Base-by-base conservation (phyloP, 2,329 filamentous ascomycete genomes). In the Fusarium chaquense region DNA sequence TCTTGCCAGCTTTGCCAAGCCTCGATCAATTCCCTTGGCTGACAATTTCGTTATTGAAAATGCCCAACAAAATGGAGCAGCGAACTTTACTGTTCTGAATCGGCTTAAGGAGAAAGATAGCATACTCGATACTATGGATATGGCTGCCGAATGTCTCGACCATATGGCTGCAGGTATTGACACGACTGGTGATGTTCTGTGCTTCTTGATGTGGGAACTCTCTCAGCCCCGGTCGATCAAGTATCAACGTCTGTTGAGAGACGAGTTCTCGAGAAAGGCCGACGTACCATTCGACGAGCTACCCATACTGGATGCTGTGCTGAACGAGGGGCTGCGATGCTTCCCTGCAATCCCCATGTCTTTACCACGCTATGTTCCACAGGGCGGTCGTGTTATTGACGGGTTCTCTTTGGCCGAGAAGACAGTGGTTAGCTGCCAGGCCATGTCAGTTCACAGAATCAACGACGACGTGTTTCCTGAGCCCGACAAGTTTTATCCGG, bases 401-500 rank as follows among this genome's bases (percentile, higher is more conserved):
- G 86, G 84, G 2, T 84, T 83, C 68, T 83, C 81, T 58, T 63
- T 90, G 18, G 87, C 88, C 0, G 82, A 77, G 40, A 80, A 81
- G 7, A 86, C 87, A 1, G 82, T 88, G 41, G 88, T 89, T 52
- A 89, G 88, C 74, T 85, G 84, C 66, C 88, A 90, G 77, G 85
- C 88, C 1, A 87, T 85, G 73, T 89, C 87, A 13, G 81, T 89
- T 35, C 87, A 90, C 67, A 84, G 85, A 22, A 81, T 88, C 58
- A 86, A 90, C 68, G 77, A 80, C 13, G 84, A 89, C 58, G 90
- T 93, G 2, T 98, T 97, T 76, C 89, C 91, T 1, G 86, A 94
- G 44, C 91, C 94, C 0, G 91, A 97, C 64, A 80, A 78, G 8
- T 98, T 94, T 76, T 84, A 90, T 52, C 94, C 94, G 0, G 92